phyloP scores from a whole-genome alignment of 78 protist genomes.

The Thecamonas trahens region DNA sequence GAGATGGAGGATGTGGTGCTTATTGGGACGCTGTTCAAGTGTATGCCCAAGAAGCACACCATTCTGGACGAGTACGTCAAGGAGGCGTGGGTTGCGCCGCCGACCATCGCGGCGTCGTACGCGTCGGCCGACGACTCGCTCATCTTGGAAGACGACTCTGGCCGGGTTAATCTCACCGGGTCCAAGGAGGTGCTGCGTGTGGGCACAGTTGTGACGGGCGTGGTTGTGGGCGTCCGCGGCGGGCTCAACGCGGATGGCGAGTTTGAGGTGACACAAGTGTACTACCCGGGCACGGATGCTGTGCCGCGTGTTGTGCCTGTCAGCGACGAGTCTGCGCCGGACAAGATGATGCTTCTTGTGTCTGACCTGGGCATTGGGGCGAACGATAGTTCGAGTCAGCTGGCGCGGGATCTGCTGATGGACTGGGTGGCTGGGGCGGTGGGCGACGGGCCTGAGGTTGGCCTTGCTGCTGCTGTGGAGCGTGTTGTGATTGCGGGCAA shows the following conservation, averaged over 20 bases:
- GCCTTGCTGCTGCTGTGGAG: no score
- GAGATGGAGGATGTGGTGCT: not conserved
- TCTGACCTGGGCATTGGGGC: no score
- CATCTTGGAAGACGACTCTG: slow-evolving; percentile 26
- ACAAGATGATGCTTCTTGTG: no score
- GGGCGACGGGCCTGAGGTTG: no score
- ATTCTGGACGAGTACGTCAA: slow-evolving; percentile 6
- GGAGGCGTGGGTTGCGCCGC: not conserved
- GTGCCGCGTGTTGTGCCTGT: no score
- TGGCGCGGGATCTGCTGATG: no score
- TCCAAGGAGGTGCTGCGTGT: no score
- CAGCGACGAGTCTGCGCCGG: no score
- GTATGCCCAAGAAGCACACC: slow-evolving; percentile 15
- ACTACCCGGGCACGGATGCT: no score
- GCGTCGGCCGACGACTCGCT: slow-evolving; percentile 9
- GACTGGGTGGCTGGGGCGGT: no score
- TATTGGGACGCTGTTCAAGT: slow-evolving; percentile 26
- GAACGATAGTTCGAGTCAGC: no score
- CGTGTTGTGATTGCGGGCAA: not conserved
- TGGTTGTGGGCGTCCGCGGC: not conserved
- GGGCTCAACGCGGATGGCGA: not conserved
- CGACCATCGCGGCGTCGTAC: not conserved
- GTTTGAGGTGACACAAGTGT: not conserved
- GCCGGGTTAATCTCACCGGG: slow-evolving; percentile 16
- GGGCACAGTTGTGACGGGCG: slow-evolving; percentile 10